These are phyloP conservation scores for Cutaneotrichosporon cavernicola DNA, from an alignment of 1,284 basidiomycete species.

Conservation along the genomic window DNA sequence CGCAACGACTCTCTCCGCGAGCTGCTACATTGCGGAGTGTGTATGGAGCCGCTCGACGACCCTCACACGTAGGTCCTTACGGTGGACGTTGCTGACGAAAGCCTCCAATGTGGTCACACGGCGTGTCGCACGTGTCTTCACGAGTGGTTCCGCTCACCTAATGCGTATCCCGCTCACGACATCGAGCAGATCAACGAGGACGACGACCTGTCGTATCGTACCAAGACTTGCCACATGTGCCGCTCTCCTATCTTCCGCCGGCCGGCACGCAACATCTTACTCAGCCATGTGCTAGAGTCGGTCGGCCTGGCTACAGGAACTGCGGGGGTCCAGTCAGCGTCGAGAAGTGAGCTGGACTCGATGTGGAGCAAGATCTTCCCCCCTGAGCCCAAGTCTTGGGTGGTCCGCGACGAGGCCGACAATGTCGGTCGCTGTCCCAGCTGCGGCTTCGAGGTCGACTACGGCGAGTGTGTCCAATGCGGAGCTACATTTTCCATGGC, in stretches of 20 bases:
- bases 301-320: slow-evolving; percentile 30
- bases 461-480: slow-evolving; percentile 37
- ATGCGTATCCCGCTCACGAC: slow-evolving; percentile 35
- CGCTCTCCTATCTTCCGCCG: slow-evolving; percentile 41
- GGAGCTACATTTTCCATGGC: slow-evolving; percentile 34
- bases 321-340: neutral
- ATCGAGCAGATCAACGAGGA: slow-evolving; percentile 25
- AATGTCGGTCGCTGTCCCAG: slow-evolving; percentile 38
- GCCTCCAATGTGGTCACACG: slow-evolving; percentile 49
- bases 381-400: slow-evolving; percentile 29
- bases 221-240: slow-evolving; percentile 50
- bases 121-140: slow-evolving; percentile 46
- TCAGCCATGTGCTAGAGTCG: slow-evolving; percentile 40
- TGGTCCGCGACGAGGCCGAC: slow-evolving; percentile 35
- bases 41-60: slow-evolving; percentile 44
- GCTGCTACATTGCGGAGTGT: slow-evolving; percentile 44
- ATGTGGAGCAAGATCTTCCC: slow-evolving; percentile 40
- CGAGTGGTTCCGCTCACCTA: slow-evolving; percentile 46
- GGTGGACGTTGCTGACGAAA: slow-evolving; percentile 23
- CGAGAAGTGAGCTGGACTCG: slow-evolving; percentile 27
- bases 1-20: slow-evolving; percentile 37
- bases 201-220: slow-evolving; percentile 38
- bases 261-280: slow-evolving; percentile 42
- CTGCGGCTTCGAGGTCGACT: slow-evolving; percentile 42
- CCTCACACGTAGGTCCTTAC: slow-evolving; percentile 46